Base-by-base conservation (phyloP, 495 filamentous ascomycete genomes). In the Xylaria cubensis region DNA sequence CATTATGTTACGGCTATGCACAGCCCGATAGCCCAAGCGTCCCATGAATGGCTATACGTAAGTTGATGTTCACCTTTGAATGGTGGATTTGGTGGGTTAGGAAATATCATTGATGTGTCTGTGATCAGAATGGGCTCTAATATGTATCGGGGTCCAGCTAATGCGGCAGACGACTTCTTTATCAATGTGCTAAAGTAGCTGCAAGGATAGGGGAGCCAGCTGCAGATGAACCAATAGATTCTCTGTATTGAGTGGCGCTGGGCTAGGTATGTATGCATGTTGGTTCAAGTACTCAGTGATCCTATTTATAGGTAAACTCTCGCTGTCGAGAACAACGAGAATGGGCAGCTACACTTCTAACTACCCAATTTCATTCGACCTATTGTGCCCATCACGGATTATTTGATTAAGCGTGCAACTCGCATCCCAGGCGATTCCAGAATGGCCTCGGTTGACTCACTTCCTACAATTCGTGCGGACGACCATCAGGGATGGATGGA, bases 401-500 rank as follows among this genome's bases (percentile, higher is more conserved):
- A 17, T 46, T 17, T 17, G 13, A 39, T 46, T 46, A 17, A 46
- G 5, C 42, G 42, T 46, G 13, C 15, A 46, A 42, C 42, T 46
- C 42, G 15, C 42, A 46, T 17, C 42, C 0, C 4, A 17, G 13
- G 15, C 42, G 12, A 17, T 46, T 46, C 42, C 15, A 46, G 42
- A 2, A 46, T 46, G 42, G 42, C 42, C 13, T 17, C 42, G 4
- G 15, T 17, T 46, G 4, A 2, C 42, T 46, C 42, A 44, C 42
- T 48, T 42, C 64, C 46, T 73, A 71, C 58, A 39, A 26, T 53
- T 13, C 21, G 55, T 36, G 48, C 64, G 46, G 67, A 72, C 21
- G 77, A 83, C 65, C 93, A 94, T 74, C 65, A 82, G 41, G 78
- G 81, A 46, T 91, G 90, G 82, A 90, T 97, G 81, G 84, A 81